phyloP scores from a whole-genome alignment of 2,329 filamentous ascomycete genomes.

The Fusarium dlaminii region DNA sequence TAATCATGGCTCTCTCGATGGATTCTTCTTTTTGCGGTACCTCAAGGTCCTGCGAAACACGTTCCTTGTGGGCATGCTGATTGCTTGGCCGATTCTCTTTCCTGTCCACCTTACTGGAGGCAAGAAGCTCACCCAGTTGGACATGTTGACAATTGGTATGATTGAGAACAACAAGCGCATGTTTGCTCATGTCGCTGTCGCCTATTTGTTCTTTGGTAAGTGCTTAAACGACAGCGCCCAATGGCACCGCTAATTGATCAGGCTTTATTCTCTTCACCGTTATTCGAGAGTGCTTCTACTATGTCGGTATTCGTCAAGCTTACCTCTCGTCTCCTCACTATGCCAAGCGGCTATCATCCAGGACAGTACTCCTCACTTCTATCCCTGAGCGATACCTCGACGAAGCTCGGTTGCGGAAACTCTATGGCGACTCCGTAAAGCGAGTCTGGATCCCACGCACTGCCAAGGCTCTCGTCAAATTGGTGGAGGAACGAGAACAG shows the following conservation, averaged over 20 bases:
- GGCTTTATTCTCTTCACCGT: slow-evolving; percentile 89
- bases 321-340: slow-evolving; percentile 89
- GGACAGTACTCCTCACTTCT: slow-evolving; percentile 88
- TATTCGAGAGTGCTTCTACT: slow-evolving; percentile 88
- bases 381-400: slow-evolving; percentile 83
- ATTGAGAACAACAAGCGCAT: slow-evolving; percentile 69
- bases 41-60: slow-evolving; percentile 76
- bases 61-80: slow-evolving; percentile 81
- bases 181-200: slow-evolving; percentile 83
- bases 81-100: slow-evolving; percentile 88
- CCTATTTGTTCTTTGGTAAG: slow-evolving; percentile 76
- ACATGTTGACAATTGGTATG: slow-evolving; percentile 83
- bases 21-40: slow-evolving; percentile 87
- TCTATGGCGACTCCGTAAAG: slow-evolving; percentile 85
- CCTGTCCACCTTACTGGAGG: slow-evolving; percentile 89
- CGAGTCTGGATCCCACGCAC: slow-evolving; percentile 86
- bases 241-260: slow-evolving; percentile 45
- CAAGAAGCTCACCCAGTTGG: slow-evolving; percentile 70
- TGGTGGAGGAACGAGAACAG: slow-evolving; percentile 84
- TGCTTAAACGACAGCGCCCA: neutral
- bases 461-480: slow-evolving; percentile 78
- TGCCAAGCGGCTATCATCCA: slow-evolving; percentile 84
- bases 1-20: slow-evolving; percentile 91
- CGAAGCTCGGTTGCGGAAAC: slow-evolving; percentile 77
- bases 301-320: slow-evolving; percentile 91